Evolutionary conservation across 2,329 filamentous ascomycete genomes (phyloP).

Genomic region (Exophiala mesophila): DNA sequence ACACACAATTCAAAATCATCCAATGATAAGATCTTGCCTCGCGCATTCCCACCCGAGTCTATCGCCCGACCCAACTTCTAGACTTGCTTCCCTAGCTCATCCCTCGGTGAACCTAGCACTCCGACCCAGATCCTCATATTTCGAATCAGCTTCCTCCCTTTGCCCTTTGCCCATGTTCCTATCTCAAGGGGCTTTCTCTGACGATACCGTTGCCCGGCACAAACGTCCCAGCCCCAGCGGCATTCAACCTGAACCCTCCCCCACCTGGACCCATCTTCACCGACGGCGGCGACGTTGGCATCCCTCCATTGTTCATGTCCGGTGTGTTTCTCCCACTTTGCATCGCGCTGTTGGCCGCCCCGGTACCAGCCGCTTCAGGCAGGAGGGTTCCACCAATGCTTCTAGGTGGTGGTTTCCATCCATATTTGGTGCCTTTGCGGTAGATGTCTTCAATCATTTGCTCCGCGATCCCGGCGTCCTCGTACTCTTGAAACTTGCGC

Average conservation of each 20-base stretch:
- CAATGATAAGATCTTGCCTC: no score
- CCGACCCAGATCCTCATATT: no score
- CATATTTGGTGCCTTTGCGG: constrained; percentile 54
- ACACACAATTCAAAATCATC: no score
- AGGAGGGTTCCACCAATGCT: constrained; percentile 22
- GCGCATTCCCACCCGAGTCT: no score
- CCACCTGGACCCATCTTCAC: constrained; percentile 2
- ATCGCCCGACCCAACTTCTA: no score
- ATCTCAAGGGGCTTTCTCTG: constrained; percentile 24
- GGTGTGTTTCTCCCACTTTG: constrained; percentile 30
- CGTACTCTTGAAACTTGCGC: constrained; percentile 84
- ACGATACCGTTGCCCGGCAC: constrained; percentile 25
- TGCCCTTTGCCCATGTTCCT: background rate
- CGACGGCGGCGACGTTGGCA: constrained; percentile 17
- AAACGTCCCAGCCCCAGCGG: constrained; percentile 13
- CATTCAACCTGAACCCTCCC: constrained; percentile 19
- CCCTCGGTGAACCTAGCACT: no score
- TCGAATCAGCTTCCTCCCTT: no score
- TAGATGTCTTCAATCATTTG: constrained; percentile 86
- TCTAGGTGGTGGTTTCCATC: constrained; percentile 52
- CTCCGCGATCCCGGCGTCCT: constrained; percentile 77
- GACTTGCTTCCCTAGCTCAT: no score
- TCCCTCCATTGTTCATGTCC: constrained; percentile 17
- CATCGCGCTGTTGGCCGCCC: constrained; percentile 18
- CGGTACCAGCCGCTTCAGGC: constrained; percentile 28